Conservation (phyloP, 1,284 basidiomycete genomes). For the Cystobasidium sp. region DNA sequence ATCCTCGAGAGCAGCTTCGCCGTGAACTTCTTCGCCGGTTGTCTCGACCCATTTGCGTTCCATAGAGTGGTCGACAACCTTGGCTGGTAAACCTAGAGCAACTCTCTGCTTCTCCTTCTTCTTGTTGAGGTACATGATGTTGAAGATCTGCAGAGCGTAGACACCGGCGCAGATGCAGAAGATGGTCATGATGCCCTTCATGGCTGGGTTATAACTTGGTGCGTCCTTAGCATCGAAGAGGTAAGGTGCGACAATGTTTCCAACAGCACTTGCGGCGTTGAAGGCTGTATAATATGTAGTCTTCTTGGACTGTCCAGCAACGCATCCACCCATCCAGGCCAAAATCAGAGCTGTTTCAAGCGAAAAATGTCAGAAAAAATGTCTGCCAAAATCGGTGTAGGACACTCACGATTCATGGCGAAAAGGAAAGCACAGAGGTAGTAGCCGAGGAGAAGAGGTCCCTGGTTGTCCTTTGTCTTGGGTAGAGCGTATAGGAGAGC, state of each 20-base stretch:
- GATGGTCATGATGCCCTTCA: constrained; percentile 46
- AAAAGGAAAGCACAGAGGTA: constrained; percentile 59
- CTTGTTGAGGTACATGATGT: constrained; percentile 53
- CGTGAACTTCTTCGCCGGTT: constrained; percentile 49
- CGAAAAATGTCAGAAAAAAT: constrained; percentile 4
- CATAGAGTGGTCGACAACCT: constrained; percentile 55
- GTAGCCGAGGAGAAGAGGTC: constrained; percentile 56
- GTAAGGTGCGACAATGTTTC: constrained; percentile 54
- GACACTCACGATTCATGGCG: constrained; percentile 47
- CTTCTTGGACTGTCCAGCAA: constrained; percentile 59
- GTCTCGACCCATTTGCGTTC: constrained; percentile 45
- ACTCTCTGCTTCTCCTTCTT: constrained; percentile 54
- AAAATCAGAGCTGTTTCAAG: constrained; percentile 57
- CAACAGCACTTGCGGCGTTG: constrained; percentile 45
- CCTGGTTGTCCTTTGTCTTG: constrained; percentile 46
- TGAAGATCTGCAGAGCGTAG: constrained; percentile 51
- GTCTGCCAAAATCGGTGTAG: neutral
- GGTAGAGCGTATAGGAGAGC: constrained; percentile 54
- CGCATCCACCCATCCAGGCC: constrained; percentile 59
- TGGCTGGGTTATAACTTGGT: constrained; percentile 22
- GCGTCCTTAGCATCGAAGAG: constrained; percentile 56
- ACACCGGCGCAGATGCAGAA: constrained; percentile 49
- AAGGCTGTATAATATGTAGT: constrained; percentile 50
- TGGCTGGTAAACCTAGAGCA: constrained; percentile 55
- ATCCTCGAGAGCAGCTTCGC: constrained; percentile 51